phyloP scores from a whole-genome alignment of 1,139 yeast species.

The Meyerozyma elateridarum region DNA sequence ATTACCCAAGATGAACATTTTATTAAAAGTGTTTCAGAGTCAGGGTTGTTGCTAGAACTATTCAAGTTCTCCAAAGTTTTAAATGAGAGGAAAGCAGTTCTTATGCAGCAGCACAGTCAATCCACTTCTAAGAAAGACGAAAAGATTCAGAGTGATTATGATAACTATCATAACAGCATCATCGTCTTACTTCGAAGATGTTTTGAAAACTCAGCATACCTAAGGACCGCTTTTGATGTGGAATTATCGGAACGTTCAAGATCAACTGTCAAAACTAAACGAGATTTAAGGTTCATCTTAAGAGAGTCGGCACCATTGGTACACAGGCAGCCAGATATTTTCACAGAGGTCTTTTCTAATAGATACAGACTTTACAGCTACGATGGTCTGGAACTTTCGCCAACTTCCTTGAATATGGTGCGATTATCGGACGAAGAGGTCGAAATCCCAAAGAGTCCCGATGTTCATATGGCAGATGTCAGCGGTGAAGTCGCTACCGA shows the following conservation, averaged over 20 bases:
- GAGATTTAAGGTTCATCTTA: slow-evolving; percentile 50
- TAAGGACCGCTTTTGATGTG: slow-evolving; percentile 45
- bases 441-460: slow-evolving; percentile 17
- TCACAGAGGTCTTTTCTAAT: slow-evolving; percentile 49
- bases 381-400: slow-evolving; percentile 26
- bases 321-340: slow-evolving; percentile 54
- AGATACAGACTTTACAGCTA: slow-evolving; percentile 46
- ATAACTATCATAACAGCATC: slow-evolving; percentile 12
- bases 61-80: slow-evolving; percentile 13
- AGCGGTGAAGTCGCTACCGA: slow-evolving; percentile 11
- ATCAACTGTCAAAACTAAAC: slow-evolving; percentile 19
- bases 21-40: slow-evolving; percentile 37
- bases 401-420: slow-evolving; percentile 12
- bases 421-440: slow-evolving; percentile 13
- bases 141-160: slow-evolving; percentile 12
- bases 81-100: slow-evolving; percentile 7
- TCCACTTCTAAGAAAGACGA: slow-evolving; percentile 7
- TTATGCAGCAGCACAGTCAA: slow-evolving; percentile 3
- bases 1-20: slow-evolving; percentile 43
- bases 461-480: slow-evolving; percentile 33
- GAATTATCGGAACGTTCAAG: slow-evolving; percentile 41
- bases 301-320: slow-evolving; percentile 54
- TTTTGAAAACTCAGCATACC: slow-evolving; percentile 55
- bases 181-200: slow-evolving; percentile 60
- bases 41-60: slow-evolving; percentile 29